Percentiles rank a stretch among this genome's conserved stretches.
Conservation (phyloP, 768 basidiomycete species). For the Tricholoma furcatifolium region DNA sequence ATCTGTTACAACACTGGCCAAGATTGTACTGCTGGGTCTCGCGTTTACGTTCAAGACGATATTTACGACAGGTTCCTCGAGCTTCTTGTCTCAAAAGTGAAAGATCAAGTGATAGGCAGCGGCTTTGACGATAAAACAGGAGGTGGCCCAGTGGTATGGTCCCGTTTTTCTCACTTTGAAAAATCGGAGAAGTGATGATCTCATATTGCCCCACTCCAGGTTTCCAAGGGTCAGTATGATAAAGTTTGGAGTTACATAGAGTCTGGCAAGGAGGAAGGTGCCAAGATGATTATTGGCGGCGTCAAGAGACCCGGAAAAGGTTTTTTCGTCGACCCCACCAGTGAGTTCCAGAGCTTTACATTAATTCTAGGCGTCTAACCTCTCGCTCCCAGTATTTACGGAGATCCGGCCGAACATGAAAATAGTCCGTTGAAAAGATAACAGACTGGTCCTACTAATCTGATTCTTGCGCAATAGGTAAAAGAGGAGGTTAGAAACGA, state of each 20-base stretch:
- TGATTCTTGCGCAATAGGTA: constrained; percentile 37
- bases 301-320: constrained; percentile 74
- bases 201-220: constrained; percentile 34
- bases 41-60: constrained; percentile 84
- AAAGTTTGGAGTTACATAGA: constrained; percentile 89
- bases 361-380: not conserved
- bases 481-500: constrained; percentile 60
- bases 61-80: constrained; percentile 84
- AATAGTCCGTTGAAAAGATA: constrained; percentile 54
- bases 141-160: constrained; percentile 81
- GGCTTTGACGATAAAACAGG: constrained; percentile 73
- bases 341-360: constrained; percentile 39
- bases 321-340: constrained; percentile 87
- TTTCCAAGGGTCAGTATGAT: constrained; percentile 84
- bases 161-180: not conserved
- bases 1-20: constrained; percentile 91
- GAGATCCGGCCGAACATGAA: constrained; percentile 81
- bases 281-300: constrained; percentile 78
- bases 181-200: not conserved
- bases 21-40: constrained; percentile 91
- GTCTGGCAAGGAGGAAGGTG: constrained; percentile 80
- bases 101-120: constrained; percentile 72
- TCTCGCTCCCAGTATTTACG: constrained; percentile 62
- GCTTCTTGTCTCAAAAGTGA: constrained; percentile 62
- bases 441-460: not conserved